Conservation (phyloP, 768 basidiomycete species). For the Tylopilus cervinicoccineus region DNA sequence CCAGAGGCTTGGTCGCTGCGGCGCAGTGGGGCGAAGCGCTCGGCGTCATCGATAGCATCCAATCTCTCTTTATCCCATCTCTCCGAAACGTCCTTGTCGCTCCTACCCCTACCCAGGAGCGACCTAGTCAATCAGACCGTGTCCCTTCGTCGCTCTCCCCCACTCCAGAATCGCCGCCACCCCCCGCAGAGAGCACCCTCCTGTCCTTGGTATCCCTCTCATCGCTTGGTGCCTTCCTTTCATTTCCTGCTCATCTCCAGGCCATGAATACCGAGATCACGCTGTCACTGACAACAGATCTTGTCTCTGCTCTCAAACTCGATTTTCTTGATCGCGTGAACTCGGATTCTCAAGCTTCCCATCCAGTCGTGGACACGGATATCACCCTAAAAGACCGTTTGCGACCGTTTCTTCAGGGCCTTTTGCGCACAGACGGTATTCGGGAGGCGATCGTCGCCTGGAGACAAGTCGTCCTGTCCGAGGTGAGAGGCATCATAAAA, state of each 20-base stretch:
- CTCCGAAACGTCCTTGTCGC: conserved; percentile 3
- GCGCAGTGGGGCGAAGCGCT: conserved; percentile 90
- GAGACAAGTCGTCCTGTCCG: conserved; percentile 62
- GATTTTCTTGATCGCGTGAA: conserved; percentile 59
- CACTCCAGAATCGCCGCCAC: conserved; percentile 32
- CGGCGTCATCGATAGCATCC: conserved; percentile 64
- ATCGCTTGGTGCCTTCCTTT: conserved; percentile 65
- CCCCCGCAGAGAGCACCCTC: conserved; percentile 26
- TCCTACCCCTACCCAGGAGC: conserved; percentile 1
- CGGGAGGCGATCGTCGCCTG: conserved; percentile 66
- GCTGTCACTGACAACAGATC: conserved; percentile 68
- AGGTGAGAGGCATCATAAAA: conserved; percentile 54
- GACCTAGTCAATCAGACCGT: conserved; percentile 13
- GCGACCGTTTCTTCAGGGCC: conserved; percentile 71
- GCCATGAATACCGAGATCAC: conserved; percentile 72
- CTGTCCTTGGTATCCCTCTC: conserved; percentile 53
- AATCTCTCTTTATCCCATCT: conserved; percentile 48
- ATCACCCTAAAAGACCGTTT: conserved; percentile 58
- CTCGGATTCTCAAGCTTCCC: conserved; percentile 12
- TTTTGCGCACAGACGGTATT: conserved; percentile 68
- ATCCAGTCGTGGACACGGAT: conserved; percentile 26
- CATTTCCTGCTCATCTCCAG: conserved; percentile 72
- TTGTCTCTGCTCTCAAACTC: conserved; percentile 63
- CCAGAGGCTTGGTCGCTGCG: conserved; percentile 68
- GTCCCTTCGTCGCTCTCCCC: conserved; percentile 32